Evolutionary conservation across 805 yeast species (phyloP).

Genomic region (Saccharomyces jurei): DNA sequence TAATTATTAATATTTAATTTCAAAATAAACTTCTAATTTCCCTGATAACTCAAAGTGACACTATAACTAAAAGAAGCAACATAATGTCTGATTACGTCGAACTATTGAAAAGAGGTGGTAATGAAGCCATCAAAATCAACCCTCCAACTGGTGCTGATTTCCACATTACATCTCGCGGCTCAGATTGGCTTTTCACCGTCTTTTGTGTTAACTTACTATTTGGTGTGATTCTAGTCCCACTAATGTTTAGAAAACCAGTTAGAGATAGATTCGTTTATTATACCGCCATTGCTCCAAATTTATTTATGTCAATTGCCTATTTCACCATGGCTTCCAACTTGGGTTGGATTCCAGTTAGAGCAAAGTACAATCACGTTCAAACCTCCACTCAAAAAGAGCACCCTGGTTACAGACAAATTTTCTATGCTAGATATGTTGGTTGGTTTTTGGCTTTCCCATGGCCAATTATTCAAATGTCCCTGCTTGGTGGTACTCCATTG

Average conservation of each 20-base stretch:
- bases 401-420: constrained; percentile 41
- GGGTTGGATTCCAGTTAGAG: constrained; percentile 41
- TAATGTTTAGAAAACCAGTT: constrained; percentile 25
- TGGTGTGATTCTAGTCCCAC: constrained; percentile 28
- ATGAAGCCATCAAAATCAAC: constrained; percentile 36
- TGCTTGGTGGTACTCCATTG: constrained; percentile 21
- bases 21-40: neutral
- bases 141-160: constrained; percentile 39
- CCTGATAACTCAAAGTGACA: neutral
- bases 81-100: constrained; percentile 4
- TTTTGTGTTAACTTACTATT: constrained; percentile 33
- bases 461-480: constrained; percentile 33
- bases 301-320: constrained; percentile 40
- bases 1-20: neutral
- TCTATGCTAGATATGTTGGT: constrained; percentile 46
- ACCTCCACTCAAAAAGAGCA: constrained; percentile 19
- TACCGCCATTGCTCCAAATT: constrained; percentile 36
- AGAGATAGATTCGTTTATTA: constrained; percentile 28
- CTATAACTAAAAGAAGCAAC: neutral
- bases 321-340: constrained; percentile 50
- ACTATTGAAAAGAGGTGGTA: constrained; percentile 15
- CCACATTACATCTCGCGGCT: constrained; percentile 47
- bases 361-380: constrained; percentile 41
- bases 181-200: constrained; percentile 61
- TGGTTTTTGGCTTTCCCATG: constrained; percentile 44